Percentiles rank a stretch among this genome's conserved stretches.
Conservation (phyloP, 106 monocot genomes). For the Apostasia ramifera region DNA sequence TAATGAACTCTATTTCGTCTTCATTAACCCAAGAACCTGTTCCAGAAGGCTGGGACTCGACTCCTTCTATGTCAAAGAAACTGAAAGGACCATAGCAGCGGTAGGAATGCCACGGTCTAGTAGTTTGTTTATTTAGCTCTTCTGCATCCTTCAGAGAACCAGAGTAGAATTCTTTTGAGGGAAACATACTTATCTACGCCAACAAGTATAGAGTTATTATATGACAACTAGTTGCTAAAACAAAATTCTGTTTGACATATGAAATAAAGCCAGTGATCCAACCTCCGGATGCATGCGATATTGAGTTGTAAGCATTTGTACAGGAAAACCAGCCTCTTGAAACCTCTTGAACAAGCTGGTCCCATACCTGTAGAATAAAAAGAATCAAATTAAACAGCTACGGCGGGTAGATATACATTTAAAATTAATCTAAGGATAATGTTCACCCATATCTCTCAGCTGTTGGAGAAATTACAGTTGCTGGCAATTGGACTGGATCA, state of each 20-base stretch:
- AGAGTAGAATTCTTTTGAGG: constrained; percentile 85
- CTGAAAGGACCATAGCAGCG: constrained; percentile 92
- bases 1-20: constrained; percentile 74
- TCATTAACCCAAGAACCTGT: constrained; percentile 85
- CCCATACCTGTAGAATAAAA: constrained; percentile 50
- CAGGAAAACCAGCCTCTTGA: constrained; percentile 88
- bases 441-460: constrained; percentile 77
- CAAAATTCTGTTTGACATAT: not conserved
- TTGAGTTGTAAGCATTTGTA: constrained; percentile 92
- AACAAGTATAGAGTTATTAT: constrained; percentile 7
- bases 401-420: not conserved
- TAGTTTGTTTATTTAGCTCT: constrained; percentile 47
- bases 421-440: not conserved
- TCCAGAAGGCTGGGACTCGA: constrained; percentile 65
- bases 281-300: constrained; percentile 99
- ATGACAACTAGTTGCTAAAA: not conserved
- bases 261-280: not conserved
- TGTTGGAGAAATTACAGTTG: constrained; percentile 90
- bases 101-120: constrained; percentile 60
- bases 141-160: constrained; percentile 71
- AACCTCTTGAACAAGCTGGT: constrained; percentile 98
- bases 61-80: constrained; percentile 82
- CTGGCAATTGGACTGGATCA: constrained; percentile 96
- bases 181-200: constrained; percentile 80
- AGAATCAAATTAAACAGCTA: not conserved